These are phyloP conservation scores for Anthoceros angustus DNA, from an alignment of 225 moss, liverwort and hornwort species.

Conservation along the genomic window DNA sequence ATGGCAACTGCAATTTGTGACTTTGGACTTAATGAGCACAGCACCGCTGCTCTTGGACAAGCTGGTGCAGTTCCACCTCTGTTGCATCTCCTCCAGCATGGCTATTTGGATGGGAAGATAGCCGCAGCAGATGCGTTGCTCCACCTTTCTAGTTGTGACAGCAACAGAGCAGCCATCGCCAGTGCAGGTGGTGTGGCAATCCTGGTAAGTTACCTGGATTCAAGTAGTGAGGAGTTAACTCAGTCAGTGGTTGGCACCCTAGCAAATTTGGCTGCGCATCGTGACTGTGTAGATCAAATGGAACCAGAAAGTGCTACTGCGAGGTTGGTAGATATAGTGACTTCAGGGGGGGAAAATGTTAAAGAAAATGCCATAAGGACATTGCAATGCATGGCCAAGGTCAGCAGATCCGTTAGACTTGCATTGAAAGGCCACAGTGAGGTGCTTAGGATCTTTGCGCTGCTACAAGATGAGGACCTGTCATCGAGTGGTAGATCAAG, in stretches of 20 bases:
- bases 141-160: slow-evolving; percentile 23
- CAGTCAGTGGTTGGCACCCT: slow-evolving; percentile 25
- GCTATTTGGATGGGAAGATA: slow-evolving; percentile 5
- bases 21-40: slow-evolving; percentile 20
- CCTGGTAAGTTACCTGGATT: slow-evolving; percentile 22
- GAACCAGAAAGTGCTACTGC: slow-evolving; percentile 25
- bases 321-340: slow-evolving; percentile 22
- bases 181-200: slow-evolving; percentile 29
- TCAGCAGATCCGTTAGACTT: slow-evolving; percentile 25
- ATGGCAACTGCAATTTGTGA: slow-evolving; percentile 30
- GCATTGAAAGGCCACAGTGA: slow-evolving; percentile 18
- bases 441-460: slow-evolving; percentile 17
- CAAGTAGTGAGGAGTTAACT: slow-evolving; percentile 19
- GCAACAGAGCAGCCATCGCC: slow-evolving; percentile 21
- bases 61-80: slow-evolving; percentile 26
- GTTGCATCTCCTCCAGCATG: slow-evolving; percentile 21
- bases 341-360: slow-evolving; percentile 11
- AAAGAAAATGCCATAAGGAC: slow-evolving; percentile 31
- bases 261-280: slow-evolving; percentile 30
- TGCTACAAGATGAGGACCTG: slow-evolving; percentile 15
- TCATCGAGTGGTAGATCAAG: slow-evolving; percentile 15
- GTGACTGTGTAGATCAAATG: slow-evolving; percentile 22
- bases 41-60: slow-evolving; percentile 14
- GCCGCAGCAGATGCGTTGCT: slow-evolving; percentile 27
- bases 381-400: slow-evolving; percentile 29